Percentiles rank a stretch among this genome's conserved stretches.
Conservation (phyloP, 2,329 filamentous ascomycete genomes). For the Beauveria asiatica region DNA sequence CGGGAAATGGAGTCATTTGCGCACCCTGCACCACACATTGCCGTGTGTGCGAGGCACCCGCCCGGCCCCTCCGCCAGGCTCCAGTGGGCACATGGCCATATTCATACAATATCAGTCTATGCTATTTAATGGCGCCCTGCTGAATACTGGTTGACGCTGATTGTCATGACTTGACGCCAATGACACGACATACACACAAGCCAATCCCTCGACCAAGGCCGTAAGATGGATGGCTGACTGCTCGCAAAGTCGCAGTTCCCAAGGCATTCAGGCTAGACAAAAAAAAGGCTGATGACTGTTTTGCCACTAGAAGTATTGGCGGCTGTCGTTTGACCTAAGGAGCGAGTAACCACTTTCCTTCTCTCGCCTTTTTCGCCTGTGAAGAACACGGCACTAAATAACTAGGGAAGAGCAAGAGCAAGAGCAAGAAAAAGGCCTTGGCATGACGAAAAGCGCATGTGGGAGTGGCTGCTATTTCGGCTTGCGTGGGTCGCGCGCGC, state of each 20-base stretch:
- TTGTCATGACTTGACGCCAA: background rate
- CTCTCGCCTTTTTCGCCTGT: background rate
- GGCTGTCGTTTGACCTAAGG: no score
- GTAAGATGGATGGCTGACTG: no score
- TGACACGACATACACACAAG: background rate
- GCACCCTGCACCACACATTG: background rate
- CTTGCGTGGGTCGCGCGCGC: background rate
- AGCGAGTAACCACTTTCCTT: background rate
- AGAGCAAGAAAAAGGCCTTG: background rate
- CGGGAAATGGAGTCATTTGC: background rate
- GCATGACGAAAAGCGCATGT: conserved; percentile 6
- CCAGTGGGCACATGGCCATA: background rate
- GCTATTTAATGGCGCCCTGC: background rate
- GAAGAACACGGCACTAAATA: no score
- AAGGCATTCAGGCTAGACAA: no score
- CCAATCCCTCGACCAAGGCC: no score
- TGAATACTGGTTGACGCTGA: background rate
- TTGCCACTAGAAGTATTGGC: no score
- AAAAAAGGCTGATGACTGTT: no score
- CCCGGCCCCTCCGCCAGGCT: background rate
- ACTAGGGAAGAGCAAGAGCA: no score
- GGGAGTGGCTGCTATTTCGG: background rate
- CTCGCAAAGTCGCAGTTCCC: no score
- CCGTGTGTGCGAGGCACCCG: background rate
- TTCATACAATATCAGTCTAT: background rate